A percentile compares a stretch with the other conserved stretches of the same genome.
Conservation (phyloP, 805 yeast species). For the Saturnispora quitensis region DNA sequence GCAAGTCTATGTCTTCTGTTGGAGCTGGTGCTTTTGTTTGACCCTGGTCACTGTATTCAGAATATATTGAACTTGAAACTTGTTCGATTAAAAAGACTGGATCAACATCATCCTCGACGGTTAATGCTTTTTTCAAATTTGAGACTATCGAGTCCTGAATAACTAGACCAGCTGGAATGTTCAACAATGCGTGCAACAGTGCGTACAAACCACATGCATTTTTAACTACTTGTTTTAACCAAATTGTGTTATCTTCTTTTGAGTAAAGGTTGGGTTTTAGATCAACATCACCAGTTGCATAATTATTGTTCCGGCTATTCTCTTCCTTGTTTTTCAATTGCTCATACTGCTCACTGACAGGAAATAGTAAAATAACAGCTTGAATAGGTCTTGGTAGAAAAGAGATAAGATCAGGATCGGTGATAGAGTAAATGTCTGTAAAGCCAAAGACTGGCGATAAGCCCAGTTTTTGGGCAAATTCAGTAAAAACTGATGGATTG, state of each 20-base stretch:
- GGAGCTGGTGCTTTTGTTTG: slow-evolving; percentile 62
- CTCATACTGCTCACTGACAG: slow-evolving; percentile 60
- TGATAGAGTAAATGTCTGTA: slow-evolving; percentile 76
- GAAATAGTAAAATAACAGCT: slow-evolving; percentile 75
- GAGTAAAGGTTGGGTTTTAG: not conserved
- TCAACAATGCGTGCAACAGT: slow-evolving; percentile 50
- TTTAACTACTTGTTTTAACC: slow-evolving; percentile 78
- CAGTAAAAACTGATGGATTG: slow-evolving; percentile 75
- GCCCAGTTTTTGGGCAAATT: slow-evolving; percentile 61
- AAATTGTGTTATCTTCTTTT: slow-evolving; percentile 32
- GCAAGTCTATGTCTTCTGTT: slow-evolving; percentile 48
- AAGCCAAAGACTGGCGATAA: slow-evolving; percentile 51
- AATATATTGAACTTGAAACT: slow-evolving; percentile 28
- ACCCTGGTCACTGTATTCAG: slow-evolving; percentile 42
- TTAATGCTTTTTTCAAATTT: slow-evolving; percentile 19
- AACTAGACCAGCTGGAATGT: slow-evolving; percentile 38
- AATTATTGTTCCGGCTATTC: slow-evolving; percentile 7
- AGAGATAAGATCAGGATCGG: slow-evolving; percentile 71
- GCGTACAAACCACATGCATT: slow-evolving; percentile 95
- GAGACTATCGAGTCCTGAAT: slow-evolving; percentile 28
- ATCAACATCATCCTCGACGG: slow-evolving; percentile 16
- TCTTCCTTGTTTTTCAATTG: slow-evolving; percentile 30
- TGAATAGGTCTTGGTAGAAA: slow-evolving; percentile 75
- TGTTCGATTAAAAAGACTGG: slow-evolving; percentile 17
- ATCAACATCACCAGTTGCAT: not conserved